Evolutionary conservation across 2,329 filamentous ascomycete genomes (phyloP).

Genomic region (Ophiosphaerella narmari): DNA sequence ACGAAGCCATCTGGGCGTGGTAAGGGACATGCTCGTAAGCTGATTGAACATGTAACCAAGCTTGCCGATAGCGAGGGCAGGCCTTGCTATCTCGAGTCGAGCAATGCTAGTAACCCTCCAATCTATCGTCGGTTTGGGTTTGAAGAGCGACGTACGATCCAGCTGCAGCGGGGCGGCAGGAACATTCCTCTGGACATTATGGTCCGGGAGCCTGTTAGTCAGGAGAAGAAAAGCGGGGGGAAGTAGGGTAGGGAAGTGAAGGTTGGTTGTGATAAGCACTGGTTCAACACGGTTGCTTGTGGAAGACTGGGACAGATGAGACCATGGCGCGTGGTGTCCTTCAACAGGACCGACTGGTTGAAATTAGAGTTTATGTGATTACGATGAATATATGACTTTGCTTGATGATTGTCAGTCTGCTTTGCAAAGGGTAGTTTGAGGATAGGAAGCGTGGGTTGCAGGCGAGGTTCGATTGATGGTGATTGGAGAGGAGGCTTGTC

Average conservation of each 20-base stretch:
- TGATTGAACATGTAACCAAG: slow-evolving; percentile 70
- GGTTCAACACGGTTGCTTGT: slow-evolving; percentile 31
- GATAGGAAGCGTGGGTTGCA: background rate
- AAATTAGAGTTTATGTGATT: background rate
- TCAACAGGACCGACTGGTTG: slow-evolving; percentile 24
- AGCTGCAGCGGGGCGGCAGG: slow-evolving; percentile 61
- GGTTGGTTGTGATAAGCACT: slow-evolving; percentile 10
- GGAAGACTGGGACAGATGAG: background rate
- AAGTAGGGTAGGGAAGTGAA: slow-evolving; percentile 4
- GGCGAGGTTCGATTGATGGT: background rate
- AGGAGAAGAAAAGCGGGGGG: slow-evolving; percentile 23
- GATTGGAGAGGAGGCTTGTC: slow-evolving; percentile 6
- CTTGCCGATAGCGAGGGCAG: slow-evolving; percentile 69
- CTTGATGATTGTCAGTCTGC: background rate
- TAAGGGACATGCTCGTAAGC: slow-evolving; percentile 72
- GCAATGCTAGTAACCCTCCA: slow-evolving; percentile 66
- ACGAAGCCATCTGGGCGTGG: slow-evolving; percentile 72
- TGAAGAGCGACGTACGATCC: slow-evolving; percentile 65
- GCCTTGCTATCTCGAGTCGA: slow-evolving; percentile 79
- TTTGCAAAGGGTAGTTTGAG: background rate
- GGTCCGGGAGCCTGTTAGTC: slow-evolving; percentile 69
- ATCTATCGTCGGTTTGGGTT: slow-evolving; percentile 82
- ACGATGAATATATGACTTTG: background rate
- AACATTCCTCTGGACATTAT: slow-evolving; percentile 77
- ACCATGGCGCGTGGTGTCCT: slow-evolving; percentile 10